Conservation (phyloP, 2,329 filamentous ascomycete genomes). For the Chaetomium sp. region DNA sequence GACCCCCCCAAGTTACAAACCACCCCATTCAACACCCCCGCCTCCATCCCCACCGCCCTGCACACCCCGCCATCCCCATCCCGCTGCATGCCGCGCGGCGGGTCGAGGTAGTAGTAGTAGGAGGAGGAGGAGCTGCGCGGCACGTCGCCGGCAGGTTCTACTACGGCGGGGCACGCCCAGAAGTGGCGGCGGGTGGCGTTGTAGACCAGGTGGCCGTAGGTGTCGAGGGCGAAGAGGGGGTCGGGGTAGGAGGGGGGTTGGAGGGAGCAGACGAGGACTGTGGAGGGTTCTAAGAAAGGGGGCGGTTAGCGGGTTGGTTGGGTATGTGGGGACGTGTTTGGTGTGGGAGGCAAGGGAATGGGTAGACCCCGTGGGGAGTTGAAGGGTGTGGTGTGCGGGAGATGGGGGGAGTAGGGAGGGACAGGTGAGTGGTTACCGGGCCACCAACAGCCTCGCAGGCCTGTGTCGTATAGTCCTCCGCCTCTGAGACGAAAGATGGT, state of each 20-base stretch:
- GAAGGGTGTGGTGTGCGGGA: not conserved
- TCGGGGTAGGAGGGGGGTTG: not conserved
- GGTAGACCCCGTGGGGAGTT: not conserved
- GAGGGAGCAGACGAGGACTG: slow-evolving; percentile 21
- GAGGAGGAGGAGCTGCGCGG: too few relatives aligned
- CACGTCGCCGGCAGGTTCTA: not conserved
- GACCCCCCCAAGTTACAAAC: not conserved
- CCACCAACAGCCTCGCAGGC: slow-evolving; percentile 24
- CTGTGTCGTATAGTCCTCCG: slow-evolving; percentile 12
- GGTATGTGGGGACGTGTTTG: not conserved
- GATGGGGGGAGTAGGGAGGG: not conserved
- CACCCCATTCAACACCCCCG: not conserved
- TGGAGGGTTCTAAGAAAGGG: not conserved
- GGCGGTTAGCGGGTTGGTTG: not conserved
- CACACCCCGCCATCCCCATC: not conserved
- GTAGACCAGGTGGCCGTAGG: not conserved
- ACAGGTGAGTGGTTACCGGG: slow-evolving; percentile 16
- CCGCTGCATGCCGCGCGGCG: not conserved
- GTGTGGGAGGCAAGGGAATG: not conserved
- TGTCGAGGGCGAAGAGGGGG: slow-evolving; percentile 3
- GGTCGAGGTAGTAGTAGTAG: slow-evolving; percentile 2
- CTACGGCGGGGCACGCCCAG: not conserved
- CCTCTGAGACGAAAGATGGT: slow-evolving; percentile 5
- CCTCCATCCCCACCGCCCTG: not conserved
- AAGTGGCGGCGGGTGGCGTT: not conserved